Evolutionary conservation across 208 protist species (phyloP).

Genomic region (Borovskyia barvae): DNA sequence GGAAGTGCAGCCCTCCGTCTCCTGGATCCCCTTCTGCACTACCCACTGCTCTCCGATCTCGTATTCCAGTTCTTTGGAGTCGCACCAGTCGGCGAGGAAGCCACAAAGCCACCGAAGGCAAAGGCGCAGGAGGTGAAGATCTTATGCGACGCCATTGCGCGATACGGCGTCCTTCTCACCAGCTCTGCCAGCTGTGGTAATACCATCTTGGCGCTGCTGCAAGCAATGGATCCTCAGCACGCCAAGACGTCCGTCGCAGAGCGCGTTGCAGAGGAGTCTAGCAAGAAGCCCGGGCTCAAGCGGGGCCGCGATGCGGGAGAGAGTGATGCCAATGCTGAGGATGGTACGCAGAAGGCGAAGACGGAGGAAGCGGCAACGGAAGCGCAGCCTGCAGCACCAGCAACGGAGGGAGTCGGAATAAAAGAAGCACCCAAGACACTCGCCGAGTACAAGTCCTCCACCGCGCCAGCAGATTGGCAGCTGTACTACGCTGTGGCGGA

Average conservation of each 20-base stretch:
- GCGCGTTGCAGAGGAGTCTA: slow-evolving; percentile 12
- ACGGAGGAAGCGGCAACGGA: slow-evolving; percentile 8
- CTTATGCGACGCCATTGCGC: slow-evolving; percentile 53
- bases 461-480: slow-evolving; percentile 43
- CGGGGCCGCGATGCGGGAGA: slow-evolving; percentile 32
- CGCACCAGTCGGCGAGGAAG: slow-evolving; percentile 9
- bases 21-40: slow-evolving; percentile 56
- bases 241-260: slow-evolving; percentile 11
- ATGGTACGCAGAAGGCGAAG: slow-evolving; percentile 20
- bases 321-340: slow-evolving; percentile 6
- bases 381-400: neutral
- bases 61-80: slow-evolving; percentile 66
- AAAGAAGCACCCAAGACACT: slow-evolving; percentile 22
- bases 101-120: slow-evolving; percentile 16
- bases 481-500: slow-evolving; percentile 64
- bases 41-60: slow-evolving; percentile 45
- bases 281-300: slow-evolving; percentile 29
- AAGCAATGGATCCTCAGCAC: slow-evolving; percentile 48
- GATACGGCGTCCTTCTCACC: slow-evolving; percentile 46
- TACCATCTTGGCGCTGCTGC: slow-evolving; percentile 47
- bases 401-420: neutral
- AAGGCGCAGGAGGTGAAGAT: slow-evolving; percentile 55
- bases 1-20: slow-evolving; percentile 26
- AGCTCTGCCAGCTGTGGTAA: slow-evolving; percentile 56
- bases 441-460: slow-evolving; percentile 27